Conservation (phyloP, 2,329 filamentous ascomycete species). For the Leptographium procerum region DNA sequence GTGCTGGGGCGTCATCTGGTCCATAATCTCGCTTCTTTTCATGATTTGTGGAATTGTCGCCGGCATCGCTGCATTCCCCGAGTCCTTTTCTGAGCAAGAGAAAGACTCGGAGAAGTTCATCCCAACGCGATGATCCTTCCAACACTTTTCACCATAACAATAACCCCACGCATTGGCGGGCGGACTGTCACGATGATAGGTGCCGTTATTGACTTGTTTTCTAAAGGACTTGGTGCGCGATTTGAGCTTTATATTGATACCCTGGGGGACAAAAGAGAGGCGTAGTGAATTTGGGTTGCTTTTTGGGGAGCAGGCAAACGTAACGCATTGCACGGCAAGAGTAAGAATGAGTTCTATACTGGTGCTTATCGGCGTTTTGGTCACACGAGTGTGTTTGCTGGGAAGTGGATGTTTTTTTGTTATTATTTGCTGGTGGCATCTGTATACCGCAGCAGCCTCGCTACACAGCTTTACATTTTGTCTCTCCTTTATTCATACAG, state of each 20-base stretch:
- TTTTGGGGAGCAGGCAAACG: neutral
- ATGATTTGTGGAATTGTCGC: slow-evolving; percentile 66
- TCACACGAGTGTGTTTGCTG: too few relatives aligned
- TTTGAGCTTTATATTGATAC: slow-evolving; percentile 2
- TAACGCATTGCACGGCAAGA: neutral
- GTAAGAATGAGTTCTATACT: neutral
- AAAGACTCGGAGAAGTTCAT: slow-evolving; percentile 58
- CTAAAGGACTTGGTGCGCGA: neutral
- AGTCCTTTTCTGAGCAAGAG: slow-evolving; percentile 57
- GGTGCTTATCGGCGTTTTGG: neutral
- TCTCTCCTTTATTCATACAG: neutral
- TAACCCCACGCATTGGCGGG: neutral
- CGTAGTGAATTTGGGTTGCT: neutral
- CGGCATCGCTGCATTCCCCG: slow-evolving; percentile 63
- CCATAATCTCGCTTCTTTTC: slow-evolving; percentile 56
- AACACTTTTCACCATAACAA: neutral
- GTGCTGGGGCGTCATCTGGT: slow-evolving; percentile 75
- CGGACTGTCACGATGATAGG: neutral
- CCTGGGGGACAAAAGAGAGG: neutral
- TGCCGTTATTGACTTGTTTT: neutral
- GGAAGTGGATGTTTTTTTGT: neutral
- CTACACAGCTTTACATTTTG: neutral
- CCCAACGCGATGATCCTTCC: slow-evolving; percentile 20
- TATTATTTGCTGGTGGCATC: neutral
- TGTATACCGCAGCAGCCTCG: too few relatives aligned